Conservation (phyloP, 2,329 filamentous ascomycete genomes). For the Bipolaris cookei region DNA sequence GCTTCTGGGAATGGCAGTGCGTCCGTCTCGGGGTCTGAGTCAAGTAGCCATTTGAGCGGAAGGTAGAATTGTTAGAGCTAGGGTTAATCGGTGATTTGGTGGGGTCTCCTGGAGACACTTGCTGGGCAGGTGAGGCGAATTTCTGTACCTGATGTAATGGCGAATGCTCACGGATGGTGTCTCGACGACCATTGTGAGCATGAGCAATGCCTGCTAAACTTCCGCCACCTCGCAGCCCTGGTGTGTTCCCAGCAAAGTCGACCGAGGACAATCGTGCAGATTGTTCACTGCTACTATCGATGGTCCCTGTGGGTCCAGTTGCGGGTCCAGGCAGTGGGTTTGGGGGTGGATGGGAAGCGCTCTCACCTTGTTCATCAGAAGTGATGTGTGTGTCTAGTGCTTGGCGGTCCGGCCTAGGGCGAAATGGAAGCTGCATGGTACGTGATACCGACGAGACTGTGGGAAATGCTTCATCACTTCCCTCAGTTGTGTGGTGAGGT, state of each 20-base stretch:
- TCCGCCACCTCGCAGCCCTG: slow-evolving; percentile 26
- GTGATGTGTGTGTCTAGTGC: neutral
- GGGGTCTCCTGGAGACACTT: slow-evolving; percentile 1
- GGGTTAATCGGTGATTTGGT: slow-evolving; percentile 3
- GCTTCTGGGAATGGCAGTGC: slow-evolving; percentile 10
- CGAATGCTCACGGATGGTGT: slow-evolving; percentile 19
- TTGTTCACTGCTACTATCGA: slow-evolving; percentile 1
- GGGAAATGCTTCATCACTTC: slow-evolving; percentile 8
- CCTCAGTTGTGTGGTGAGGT: slow-evolving; percentile 1
- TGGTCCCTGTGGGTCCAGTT: slow-evolving; percentile 13
- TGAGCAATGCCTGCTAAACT: slow-evolving; percentile 4
- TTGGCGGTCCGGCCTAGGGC: slow-evolving; percentile 17
- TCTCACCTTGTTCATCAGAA: slow-evolving; percentile 13
- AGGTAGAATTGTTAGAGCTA: neutral
- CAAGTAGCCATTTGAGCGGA: slow-evolving; percentile 18
- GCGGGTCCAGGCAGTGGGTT: slow-evolving; percentile 7
- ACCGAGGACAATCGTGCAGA: slow-evolving; percentile 6
- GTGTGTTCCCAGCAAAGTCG: slow-evolving; percentile 18
- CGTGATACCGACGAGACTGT: slow-evolving; percentile 11
- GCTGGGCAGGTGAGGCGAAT: slow-evolving; percentile 18
- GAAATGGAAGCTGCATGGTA: slow-evolving; percentile 32
- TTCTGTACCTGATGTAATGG: slow-evolving; percentile 27
- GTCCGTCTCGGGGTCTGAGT: slow-evolving; percentile 3
- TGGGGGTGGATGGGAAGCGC: slow-evolving; percentile 16
- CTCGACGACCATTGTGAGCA: slow-evolving; percentile 13